Evolutionary conservation across 768 basidiomycete species (phyloP).

Genomic region (Amanita pallidorosea): DNA sequence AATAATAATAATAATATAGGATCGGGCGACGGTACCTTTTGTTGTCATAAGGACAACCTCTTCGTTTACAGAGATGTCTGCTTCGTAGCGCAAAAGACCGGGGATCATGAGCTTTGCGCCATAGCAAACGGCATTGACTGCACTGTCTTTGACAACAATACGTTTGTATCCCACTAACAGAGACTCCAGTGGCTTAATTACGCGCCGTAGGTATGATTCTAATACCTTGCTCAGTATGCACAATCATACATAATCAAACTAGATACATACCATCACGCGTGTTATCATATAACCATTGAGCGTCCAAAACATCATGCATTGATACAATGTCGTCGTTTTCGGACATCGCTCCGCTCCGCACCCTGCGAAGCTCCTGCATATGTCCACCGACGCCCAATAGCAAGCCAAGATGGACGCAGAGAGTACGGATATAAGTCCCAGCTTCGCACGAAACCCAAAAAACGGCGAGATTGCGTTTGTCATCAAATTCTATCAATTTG

Average conservation of each 20-base stretch:
- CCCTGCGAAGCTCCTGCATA: slow-evolving; percentile 97
- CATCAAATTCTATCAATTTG: slow-evolving; percentile 92
- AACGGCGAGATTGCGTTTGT: slow-evolving; percentile 90
- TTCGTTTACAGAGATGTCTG: slow-evolving; percentile 88
- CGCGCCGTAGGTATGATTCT: slow-evolving; percentile 96
- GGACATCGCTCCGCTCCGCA: slow-evolving; percentile 90
- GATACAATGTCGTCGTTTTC: slow-evolving; percentile 98
- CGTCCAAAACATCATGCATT: slow-evolving; percentile 99
- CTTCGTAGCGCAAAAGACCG: slow-evolving; percentile 91
- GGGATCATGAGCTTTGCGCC: slow-evolving; percentile 99
- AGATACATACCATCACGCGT: slow-evolving; percentile 74
- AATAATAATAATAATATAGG: slow-evolving; percentile 3
- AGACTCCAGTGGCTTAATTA: slow-evolving; percentile 89
- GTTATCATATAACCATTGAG: slow-evolving; percentile 97
- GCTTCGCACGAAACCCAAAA: slow-evolving; percentile 99
- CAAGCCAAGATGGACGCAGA: slow-evolving; percentile 95
- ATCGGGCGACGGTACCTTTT: slow-evolving; percentile 48
- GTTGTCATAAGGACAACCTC: slow-evolving; percentile 99
- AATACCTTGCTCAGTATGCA: neutral
- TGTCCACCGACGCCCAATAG: slow-evolving; percentile 97
- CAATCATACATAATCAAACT: neutral
- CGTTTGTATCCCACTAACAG: slow-evolving; percentile 95
- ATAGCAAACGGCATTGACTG: slow-evolving; percentile 98
- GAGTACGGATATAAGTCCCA: slow-evolving; percentile 90
- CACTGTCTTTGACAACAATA: slow-evolving; percentile 97